Percentiles rank a stretch among this genome's conserved stretches.
Evolutionary conservation across 345 rosid genomes (phyloP).

Genomic region (Noccaea bulbosa): DNA sequence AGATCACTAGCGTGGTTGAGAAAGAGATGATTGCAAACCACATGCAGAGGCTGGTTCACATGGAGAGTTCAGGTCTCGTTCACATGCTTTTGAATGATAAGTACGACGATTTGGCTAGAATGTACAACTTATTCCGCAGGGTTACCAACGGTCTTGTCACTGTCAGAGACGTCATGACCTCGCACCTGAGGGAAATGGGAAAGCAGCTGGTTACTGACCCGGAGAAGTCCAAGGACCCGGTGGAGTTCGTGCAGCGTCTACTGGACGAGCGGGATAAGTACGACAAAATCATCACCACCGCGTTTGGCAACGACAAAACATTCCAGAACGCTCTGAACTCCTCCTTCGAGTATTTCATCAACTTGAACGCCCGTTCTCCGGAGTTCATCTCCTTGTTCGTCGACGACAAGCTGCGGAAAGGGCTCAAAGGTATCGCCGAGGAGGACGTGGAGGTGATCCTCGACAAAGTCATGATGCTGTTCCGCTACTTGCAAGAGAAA

Average conservation of each 20-base stretch:
- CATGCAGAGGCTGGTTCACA: conserved; percentile 94
- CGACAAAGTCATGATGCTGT: conserved; percentile 98
- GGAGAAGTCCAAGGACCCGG: conserved; percentile 89
- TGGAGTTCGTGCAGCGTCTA: conserved; percentile 92
- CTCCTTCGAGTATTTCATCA: conserved; percentile 90
- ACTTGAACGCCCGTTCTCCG: conserved; percentile 90
- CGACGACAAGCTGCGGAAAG: conserved; percentile 94
- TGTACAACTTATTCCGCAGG: conserved; percentile 88
- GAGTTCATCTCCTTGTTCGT: conserved; percentile 94
- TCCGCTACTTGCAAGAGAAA: conserved; percentile 98
- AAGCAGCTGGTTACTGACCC: conserved; percentile 93
- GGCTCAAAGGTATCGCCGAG: conserved; percentile 87
- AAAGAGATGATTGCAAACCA: conserved; percentile 98
- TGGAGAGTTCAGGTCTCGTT: conserved; percentile 97
- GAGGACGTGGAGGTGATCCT: conserved; percentile 91
- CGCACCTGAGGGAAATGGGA: conserved; percentile 91
- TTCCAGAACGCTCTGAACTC: conserved; percentile 96
- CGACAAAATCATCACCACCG: conserved; percentile 66
- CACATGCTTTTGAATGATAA: conserved; percentile 92
- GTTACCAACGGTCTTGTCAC: conserved; percentile 76
- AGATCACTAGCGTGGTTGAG: conserved; percentile 95
- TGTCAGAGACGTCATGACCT: conserved; percentile 87
- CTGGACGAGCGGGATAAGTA: conserved; percentile 92
- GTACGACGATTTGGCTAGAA: conserved; percentile 87
- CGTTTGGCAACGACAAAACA: conserved; percentile 86